Percentiles rank a stretch among this genome's conserved stretches.
Conservation (phyloP, 176 grass and related monocot genomes). For the Oryza australiensis region DNA sequence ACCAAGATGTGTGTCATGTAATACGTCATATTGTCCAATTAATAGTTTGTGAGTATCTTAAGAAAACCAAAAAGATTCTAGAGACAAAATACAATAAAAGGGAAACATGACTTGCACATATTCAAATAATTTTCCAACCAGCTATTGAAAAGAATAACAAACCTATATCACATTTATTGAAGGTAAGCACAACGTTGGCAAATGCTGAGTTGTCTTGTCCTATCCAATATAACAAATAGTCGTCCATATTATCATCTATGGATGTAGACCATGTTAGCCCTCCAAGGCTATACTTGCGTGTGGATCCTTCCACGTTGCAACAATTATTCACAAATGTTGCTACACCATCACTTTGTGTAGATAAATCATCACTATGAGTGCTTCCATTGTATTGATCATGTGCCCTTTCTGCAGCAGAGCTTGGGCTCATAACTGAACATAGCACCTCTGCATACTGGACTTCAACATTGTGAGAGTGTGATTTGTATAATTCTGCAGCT, state of each 20-base stretch:
- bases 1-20: background rate
- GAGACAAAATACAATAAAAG: background rate
- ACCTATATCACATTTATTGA: conserved; percentile 96
- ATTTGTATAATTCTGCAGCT: conserved; percentile 42
- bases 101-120: background rate
- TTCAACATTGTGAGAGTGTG: conserved; percentile 31
- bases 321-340: conserved; percentile 40
- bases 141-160: conserved; percentile 26
- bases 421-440: conserved; percentile 69
- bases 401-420: conserved; percentile 32
- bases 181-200: conserved; percentile 84
- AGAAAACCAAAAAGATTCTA: background rate
- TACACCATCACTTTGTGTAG: conserved; percentile 37
- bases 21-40: background rate
- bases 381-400: conserved; percentile 15
- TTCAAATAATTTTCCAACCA: background rate
- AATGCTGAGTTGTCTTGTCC: conserved; percentile 83
- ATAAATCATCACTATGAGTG: background rate
- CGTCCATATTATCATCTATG: conserved; percentile 58
- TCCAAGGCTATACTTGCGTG: conserved; percentile 58
- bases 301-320: conserved; percentile 39
- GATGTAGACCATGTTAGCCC: conserved; percentile 70
- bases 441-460: conserved; percentile 61
- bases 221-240: conserved; percentile 90
- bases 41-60: background rate